These are phyloP conservation scores for Microstegium vimineum DNA, from an alignment of 176 grass and related monocot genomes.

Conservation along the genomic window DNA sequence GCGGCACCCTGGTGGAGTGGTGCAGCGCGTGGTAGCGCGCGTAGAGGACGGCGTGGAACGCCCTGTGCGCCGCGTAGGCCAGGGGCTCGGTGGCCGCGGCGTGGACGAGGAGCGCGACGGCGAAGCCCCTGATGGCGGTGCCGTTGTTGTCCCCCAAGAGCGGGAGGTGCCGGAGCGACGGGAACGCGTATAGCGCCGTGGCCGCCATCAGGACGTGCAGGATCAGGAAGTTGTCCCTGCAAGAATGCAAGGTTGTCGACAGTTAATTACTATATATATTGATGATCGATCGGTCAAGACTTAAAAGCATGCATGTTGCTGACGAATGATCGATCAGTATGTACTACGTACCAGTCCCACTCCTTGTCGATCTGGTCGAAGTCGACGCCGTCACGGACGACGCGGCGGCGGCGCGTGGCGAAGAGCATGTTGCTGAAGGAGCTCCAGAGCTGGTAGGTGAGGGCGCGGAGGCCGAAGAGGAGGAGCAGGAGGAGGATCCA, in stretches of 20 bases:
- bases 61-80: slow-evolving; percentile 56
- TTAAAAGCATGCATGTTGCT: no score
- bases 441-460: slow-evolving; percentile 49
- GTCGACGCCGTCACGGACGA: slow-evolving; percentile 64
- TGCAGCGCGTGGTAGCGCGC: slow-evolving; percentile 61
- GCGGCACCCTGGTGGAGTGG: slow-evolving; percentile 66
- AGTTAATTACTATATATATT: no score
- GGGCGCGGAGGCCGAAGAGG: slow-evolving; percentile 47
- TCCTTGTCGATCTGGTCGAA: slow-evolving; percentile 75
- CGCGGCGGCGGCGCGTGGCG: slow-evolving; percentile 53
- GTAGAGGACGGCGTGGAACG: slow-evolving; percentile 56
- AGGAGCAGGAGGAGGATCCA: slow-evolving; percentile 68
- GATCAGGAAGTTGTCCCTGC: slow-evolving; percentile 97
- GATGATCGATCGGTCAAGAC: no score
- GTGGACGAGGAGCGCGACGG: slow-evolving; percentile 43
- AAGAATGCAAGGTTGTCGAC: no score
- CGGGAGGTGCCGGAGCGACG: slow-evolving; percentile 56
- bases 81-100: slow-evolving; percentile 59
- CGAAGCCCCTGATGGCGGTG: no score
- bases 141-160: slow-evolving; percentile 34
- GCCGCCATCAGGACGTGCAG: slow-evolving; percentile 50
- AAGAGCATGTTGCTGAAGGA: slow-evolving; percentile 85
- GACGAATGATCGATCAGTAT: no score
- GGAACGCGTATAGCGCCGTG: slow-evolving; percentile 46
- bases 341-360: slow-evolving; percentile 74